These are phyloP conservation scores for Collybia nuda DNA, from an alignment of 768 basidiomycete genomes.

Conservation along the genomic window DNA sequence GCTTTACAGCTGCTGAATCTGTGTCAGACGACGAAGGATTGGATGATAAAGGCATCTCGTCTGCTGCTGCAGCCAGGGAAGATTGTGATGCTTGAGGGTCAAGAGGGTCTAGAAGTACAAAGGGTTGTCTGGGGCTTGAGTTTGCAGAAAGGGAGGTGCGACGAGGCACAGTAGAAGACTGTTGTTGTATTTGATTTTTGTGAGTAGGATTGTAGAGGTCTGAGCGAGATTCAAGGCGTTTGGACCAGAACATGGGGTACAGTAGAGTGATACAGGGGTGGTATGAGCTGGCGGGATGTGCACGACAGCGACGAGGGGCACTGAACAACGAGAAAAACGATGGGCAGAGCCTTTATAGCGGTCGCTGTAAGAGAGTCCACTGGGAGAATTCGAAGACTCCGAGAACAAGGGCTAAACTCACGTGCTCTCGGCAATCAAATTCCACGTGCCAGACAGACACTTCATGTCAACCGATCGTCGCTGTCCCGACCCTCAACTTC, in stretches of 20 bases:
- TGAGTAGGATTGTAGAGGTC: conserved; percentile 10
- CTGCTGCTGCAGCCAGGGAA: conserved; percentile 8
- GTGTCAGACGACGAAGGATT: conserved; percentile 2
- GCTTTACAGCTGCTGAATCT: conserved; percentile 7
- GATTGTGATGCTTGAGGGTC: conserved; percentile 11
- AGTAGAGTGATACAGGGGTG: neutral
- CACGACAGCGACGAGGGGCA: conserved; percentile 3
- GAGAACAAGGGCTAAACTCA: conserved; percentile 18
- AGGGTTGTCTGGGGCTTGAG: conserved; percentile 11
- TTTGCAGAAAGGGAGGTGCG: conserved; percentile 12
- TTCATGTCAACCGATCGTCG: conserved; percentile 13
- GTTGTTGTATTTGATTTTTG: conserved; percentile 15
- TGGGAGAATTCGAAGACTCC: conserved; percentile 15
- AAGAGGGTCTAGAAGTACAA: conserved; percentile 11
- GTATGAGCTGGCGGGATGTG: conserved; percentile 1
- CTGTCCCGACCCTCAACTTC: neutral
- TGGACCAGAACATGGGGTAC: conserved; percentile 19
- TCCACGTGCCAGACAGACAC: conserved; percentile 20
- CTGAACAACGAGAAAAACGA: conserved; percentile 7
- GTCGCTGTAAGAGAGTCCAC: no score
- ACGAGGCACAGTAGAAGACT: conserved; percentile 8
- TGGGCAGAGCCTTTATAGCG: neutral
- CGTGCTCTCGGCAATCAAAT: conserved; percentile 19
- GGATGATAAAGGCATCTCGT: conserved; percentile 8
- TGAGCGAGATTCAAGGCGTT: conserved; percentile 17